Conservation (phyloP, 768 basidiomycete species). For the Amylocystis lapponica region DNA sequence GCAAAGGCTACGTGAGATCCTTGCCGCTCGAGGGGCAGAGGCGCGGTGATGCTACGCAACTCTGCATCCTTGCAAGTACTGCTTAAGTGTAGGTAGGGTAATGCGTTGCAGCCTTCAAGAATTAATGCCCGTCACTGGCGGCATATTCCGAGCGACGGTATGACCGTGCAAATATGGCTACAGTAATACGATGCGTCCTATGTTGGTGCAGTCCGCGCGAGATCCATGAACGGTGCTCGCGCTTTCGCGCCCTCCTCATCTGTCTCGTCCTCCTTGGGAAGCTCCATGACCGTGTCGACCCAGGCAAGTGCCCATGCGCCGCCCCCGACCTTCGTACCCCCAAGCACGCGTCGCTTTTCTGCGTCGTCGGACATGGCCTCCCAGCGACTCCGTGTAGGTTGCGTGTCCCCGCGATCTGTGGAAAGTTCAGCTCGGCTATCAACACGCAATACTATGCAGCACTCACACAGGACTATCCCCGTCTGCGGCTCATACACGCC, state of each 20-base stretch:
- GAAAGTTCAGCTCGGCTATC: constrained; percentile 1
- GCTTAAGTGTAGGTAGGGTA: no score
- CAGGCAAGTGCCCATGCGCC: constrained; percentile 79
- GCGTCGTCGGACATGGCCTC: constrained; percentile 45
- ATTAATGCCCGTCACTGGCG: no score
- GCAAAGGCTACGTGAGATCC: constrained; percentile 35
- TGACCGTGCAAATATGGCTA: no score
- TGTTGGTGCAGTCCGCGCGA: neutral
- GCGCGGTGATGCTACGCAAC: no score
- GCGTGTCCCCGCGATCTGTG: constrained; percentile 71
- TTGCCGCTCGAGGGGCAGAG: constrained; percentile 25
- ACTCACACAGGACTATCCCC: constrained; percentile 62
- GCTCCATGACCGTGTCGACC: constrained; percentile 52
- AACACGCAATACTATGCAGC: constrained; percentile 1
- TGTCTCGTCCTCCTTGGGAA: constrained; percentile 7
- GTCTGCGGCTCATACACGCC: constrained; percentile 85
- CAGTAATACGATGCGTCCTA: no score
- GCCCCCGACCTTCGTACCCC: constrained; percentile 70
- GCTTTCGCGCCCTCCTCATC: neutral
- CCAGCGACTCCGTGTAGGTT: constrained; percentile 63
- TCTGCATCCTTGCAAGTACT: no score
- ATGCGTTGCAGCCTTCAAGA: neutral
- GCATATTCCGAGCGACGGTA: no score
- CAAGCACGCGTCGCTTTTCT: constrained; percentile 44
- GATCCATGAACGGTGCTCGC: neutral